Conservation (phyloP, 805 yeast genomes). For the Lipomyces chichibuensis region DNA sequence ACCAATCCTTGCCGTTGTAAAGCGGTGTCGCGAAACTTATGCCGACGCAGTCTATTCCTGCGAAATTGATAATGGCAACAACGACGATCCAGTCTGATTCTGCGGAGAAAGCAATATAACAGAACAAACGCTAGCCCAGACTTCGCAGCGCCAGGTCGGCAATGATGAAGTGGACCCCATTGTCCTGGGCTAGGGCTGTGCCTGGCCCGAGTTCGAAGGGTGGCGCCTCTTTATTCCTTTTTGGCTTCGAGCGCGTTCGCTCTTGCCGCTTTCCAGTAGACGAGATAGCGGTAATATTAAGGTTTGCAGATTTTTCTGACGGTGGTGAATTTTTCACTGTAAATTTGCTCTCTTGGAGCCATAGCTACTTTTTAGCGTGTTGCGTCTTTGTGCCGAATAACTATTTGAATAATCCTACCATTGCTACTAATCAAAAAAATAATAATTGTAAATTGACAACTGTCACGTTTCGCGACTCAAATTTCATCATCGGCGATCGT, state of each 20-base stretch:
- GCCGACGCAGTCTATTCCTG: neutral
- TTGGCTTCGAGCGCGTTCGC: neutral
- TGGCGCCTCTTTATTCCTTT: neutral
- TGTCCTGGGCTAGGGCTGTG: neutral
- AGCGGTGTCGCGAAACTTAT: neutral
- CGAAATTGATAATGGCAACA: neutral
- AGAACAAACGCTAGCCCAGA: neutral
- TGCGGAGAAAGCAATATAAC: neutral
- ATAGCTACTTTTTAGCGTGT: too few species aligned
- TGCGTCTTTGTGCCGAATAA: too few species aligned
- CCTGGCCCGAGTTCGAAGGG: neutral
- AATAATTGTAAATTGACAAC: too few species aligned
- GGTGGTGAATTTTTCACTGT: too few species aligned
- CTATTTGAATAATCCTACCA: too few species aligned
- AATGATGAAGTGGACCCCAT: neutral
- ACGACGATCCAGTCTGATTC: neutral
- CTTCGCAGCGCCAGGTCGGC: neutral
- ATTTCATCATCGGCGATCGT: too few species aligned
- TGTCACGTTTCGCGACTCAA: too few species aligned
- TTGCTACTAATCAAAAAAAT: too few species aligned
- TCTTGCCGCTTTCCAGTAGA: neutral
- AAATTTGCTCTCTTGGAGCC: too few species aligned
- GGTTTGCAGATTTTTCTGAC: neutral
- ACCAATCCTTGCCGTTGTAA: neutral
- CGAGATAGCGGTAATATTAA: neutral